Conservation (phyloP, 345 rosid species). For the Gossypium thurberi region DNA sequence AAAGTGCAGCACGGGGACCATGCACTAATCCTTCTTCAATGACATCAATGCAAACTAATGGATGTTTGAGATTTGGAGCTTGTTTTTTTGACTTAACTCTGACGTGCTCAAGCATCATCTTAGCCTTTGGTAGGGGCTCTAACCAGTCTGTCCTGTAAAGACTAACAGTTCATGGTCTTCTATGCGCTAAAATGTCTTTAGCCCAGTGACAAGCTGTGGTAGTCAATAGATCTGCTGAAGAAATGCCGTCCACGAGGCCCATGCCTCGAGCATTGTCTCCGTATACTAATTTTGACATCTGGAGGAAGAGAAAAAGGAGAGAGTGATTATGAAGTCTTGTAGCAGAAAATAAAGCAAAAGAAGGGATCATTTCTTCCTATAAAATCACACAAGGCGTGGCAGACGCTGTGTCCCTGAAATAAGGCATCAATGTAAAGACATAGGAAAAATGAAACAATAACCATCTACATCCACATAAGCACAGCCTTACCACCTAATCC, state of each 20-base stretch:
- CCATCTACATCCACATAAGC: neutral
- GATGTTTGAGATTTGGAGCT: conserved; percentile 11
- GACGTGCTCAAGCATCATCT: conserved; percentile 1
- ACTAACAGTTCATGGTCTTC: neutral
- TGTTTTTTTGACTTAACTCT: neutral
- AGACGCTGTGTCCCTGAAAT: conserved; percentile 9
- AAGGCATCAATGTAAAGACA: neutral
- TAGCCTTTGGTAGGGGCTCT: conserved; percentile 2
- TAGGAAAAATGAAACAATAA: neutral
- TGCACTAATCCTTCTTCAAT: conserved; percentile 4
- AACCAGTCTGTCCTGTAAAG: neutral
- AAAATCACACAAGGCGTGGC: neutral
- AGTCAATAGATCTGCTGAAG: neutral
- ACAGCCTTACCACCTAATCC: conserved; percentile 9
- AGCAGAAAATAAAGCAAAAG: neutral
- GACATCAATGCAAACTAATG: conserved; percentile 9
- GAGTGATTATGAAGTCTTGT: neutral
- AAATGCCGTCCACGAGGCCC: neutral
- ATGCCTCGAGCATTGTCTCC: neutral
- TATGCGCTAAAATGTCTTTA: neutral
- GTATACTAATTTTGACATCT: neutral
- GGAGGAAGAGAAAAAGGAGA: neutral
- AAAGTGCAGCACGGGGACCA: conserved; percentile 7
- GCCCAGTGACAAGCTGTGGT: neutral
- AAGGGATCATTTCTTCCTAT: neutral